Conservation (phyloP, 2,329 filamentous ascomycete genomes). For the Cordyceps farinosa region DNA sequence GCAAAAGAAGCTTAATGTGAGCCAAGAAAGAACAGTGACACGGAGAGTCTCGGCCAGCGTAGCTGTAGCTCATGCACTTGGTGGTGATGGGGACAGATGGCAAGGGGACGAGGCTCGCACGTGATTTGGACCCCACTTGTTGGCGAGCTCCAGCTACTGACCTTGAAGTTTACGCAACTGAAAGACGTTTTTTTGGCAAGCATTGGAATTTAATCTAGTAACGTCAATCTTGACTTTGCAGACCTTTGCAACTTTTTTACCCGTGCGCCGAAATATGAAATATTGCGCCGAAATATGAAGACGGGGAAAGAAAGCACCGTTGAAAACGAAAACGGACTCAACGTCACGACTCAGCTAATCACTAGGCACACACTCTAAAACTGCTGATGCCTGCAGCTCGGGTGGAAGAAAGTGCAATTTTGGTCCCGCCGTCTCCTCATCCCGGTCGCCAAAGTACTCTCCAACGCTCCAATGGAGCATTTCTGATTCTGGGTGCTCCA, state of each 20-base stretch:
- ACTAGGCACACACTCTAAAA: not conserved
- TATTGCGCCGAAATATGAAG: not conserved
- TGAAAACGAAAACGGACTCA: no score
- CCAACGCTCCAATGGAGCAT: conserved; percentile 5
- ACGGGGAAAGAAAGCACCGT: no score
- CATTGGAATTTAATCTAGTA: not conserved
- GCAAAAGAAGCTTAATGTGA: not conserved
- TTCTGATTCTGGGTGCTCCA: conserved; percentile 8
- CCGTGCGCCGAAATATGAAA: not conserved
- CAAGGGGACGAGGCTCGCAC: conserved; percentile 13
- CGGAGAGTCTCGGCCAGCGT: not conserved
- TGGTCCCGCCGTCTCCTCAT: conserved; percentile 4
- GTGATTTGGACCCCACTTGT: conserved; percentile 11
- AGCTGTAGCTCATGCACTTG: not conserved
- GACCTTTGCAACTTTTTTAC: not conserved
- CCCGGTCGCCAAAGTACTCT: conserved; percentile 10
- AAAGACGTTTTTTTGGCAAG: not conserved
- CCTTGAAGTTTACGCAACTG: not conserved
- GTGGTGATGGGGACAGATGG: conserved; percentile 17
- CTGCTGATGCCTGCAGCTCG: not conserved
- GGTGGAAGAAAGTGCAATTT: conserved; percentile 12
- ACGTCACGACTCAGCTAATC: not conserved
- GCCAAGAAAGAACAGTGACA: not conserved
- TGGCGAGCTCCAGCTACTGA: not conserved
- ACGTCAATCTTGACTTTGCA: not conserved